Conservation (phyloP, 2,329 filamentous ascomycete species). For the Talaromyces islandicus region DNA sequence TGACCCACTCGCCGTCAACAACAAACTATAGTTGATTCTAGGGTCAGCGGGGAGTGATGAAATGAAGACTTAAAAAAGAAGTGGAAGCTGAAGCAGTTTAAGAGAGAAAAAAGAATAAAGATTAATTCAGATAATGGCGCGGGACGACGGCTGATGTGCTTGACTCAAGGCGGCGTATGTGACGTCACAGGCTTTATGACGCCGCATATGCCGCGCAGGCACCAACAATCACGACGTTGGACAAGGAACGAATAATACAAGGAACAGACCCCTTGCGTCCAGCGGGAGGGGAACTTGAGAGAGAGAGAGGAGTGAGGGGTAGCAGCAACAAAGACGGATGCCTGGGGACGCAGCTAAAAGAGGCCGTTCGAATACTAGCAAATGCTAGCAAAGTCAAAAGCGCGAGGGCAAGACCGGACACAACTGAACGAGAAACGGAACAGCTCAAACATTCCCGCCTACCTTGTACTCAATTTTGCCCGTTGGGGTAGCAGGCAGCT, state of each 20-base stretch:
- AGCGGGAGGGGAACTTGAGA: background rate
- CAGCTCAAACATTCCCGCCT: slow-evolving; percentile 21
- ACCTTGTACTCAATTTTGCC: slow-evolving; percentile 95
- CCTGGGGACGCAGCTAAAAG: background rate
- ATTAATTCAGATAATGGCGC: background rate
- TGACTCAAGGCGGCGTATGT: slow-evolving; percentile 8
- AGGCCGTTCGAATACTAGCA: background rate
- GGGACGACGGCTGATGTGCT: slow-evolving; percentile 1
- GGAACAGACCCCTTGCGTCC: background rate
- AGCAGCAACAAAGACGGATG: slow-evolving; percentile 2
- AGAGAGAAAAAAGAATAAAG: background rate
- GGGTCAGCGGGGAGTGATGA: background rate
- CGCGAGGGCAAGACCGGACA: background rate
- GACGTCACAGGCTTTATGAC: slow-evolving; percentile 8
- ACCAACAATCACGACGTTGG: background rate
- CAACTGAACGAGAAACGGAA: background rate
- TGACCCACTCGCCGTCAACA: slow-evolving; percentile 85
- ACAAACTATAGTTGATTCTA: slow-evolving; percentile 64
- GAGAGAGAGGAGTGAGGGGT: background rate
- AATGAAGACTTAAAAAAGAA: background rate
- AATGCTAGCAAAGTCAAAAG: background rate
- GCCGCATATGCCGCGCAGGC: slow-evolving; percentile 3
- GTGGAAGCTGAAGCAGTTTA: background rate
- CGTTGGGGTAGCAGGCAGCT: slow-evolving; percentile 56
- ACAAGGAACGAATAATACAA: background rate